A percentile compares a stretch with the other conserved stretches of the same genome.
These are phyloP conservation scores for Pythium sp. DNA, from an alignment of 352 stramenopile genomes.

Conservation along the genomic window DNA sequence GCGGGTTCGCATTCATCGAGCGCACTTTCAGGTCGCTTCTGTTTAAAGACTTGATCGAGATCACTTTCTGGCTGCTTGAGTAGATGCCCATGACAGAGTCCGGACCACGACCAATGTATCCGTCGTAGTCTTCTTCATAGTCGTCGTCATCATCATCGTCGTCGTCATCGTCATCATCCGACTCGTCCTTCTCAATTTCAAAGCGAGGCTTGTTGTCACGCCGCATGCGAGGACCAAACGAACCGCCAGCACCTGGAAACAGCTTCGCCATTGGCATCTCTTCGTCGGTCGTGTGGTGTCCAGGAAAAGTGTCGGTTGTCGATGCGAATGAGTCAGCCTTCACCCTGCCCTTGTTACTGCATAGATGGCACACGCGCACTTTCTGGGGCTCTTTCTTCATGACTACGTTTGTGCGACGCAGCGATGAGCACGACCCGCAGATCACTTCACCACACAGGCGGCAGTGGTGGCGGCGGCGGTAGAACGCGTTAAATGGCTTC, in stretches of 20 bases:
- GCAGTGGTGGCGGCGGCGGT: conserved; percentile 60
- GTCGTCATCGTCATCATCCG: conserved; percentile 8
- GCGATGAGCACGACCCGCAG: conserved; percentile 47
- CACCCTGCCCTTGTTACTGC: conserved; percentile 47
- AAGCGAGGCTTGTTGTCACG: conserved; percentile 4
- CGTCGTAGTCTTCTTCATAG: conserved; percentile 26
- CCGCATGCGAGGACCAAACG: neutral
- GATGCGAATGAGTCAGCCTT: conserved; percentile 31
- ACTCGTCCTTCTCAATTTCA: neutral
- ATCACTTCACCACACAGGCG: conserved; percentile 65
- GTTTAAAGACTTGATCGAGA: conserved; percentile 55
- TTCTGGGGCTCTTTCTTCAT: conserved; percentile 41
- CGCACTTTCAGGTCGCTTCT: conserved; percentile 16
- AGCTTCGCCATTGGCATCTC: conserved; percentile 22
- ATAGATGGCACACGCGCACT: conserved; percentile 68
- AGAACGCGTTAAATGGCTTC: conserved; percentile 60
- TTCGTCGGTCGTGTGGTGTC: conserved; percentile 22
- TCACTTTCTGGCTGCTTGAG: conserved; percentile 47
- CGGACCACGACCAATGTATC: conserved; percentile 21
- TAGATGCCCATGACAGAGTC: conserved; percentile 15
- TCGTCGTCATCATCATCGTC: conserved; percentile 15
- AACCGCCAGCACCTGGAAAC: conserved; percentile 9
- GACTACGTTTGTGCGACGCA: conserved; percentile 38
- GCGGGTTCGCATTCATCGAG: conserved; percentile 7
- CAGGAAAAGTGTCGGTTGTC: conserved; percentile 26